Evolutionary conservation across 75 land plant species (phyloP).

Genomic region (Selaginella moellendorffii): DNA sequence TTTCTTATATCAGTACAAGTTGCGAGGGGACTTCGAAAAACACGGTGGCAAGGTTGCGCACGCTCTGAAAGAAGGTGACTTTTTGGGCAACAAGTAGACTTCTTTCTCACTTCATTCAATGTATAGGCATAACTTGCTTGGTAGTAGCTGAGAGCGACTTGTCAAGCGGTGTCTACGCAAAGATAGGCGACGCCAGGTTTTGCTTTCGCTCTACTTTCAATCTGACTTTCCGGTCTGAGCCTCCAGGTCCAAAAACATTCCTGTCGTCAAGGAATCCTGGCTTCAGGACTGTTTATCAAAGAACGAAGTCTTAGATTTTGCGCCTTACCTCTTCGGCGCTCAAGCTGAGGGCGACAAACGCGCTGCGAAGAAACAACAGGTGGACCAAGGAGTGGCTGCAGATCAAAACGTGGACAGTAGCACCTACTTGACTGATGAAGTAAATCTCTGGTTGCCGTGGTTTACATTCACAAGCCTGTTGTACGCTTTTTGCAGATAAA

Average conservation of each 20-base stretch:
- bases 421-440: conserved; percentile 38
- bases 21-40: conserved; percentile 47
- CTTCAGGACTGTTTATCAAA: conserved; percentile 44
- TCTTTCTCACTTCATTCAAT: too few relatives aligned
- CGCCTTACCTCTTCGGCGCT: conserved; percentile 33
- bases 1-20: conserved; percentile 42
- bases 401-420: conserved; percentile 41
- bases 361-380: conserved; percentile 19
- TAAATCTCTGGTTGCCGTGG: conserved; percentile 9
- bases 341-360: background rate
- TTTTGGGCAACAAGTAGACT: background rate
- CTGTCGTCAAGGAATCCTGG: conserved; percentile 57
- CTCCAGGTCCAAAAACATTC: conserved; percentile 36
- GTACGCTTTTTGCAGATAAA: conserved; percentile 32
- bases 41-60: conserved; percentile 56
- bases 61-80: conserved; percentile 28
- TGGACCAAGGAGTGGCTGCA: conserved; percentile 41
- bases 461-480: background rate
- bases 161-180: conserved; percentile 39
- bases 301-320: conserved; percentile 30
- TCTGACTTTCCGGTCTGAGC: background rate
- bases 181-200: conserved; percentile 48
- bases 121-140: conserved; percentile 50
- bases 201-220: too few relatives aligned
- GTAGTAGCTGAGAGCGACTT: conserved; percentile 43